phyloP scores from a whole-genome alignment of 805 yeast genomes.

The Metschnikowia cerradonensis region DNA sequence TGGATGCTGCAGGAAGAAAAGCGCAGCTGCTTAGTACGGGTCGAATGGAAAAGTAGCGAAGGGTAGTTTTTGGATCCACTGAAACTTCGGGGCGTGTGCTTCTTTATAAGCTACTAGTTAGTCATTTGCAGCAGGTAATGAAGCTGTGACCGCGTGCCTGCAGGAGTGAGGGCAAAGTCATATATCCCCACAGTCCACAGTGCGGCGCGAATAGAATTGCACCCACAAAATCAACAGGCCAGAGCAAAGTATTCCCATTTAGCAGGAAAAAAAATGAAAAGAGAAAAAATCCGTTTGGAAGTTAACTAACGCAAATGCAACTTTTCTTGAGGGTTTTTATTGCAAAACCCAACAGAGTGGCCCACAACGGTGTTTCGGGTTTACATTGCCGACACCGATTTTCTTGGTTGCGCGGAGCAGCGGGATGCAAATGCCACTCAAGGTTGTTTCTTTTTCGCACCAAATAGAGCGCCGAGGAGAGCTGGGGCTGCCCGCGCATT shows the following conservation, averaged over 20 bases:
- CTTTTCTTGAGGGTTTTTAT: too few species aligned
- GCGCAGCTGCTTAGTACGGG: background rate
- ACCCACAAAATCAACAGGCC: background rate
- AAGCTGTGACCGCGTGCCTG: slow-evolving; percentile 1
- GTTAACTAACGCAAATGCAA: too few species aligned
- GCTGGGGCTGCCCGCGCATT: background rate
- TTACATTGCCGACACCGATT: background rate
- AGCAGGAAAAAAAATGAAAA: background rate
- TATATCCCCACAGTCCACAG: slow-evolving; percentile 5
- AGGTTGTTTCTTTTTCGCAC: slow-evolving; percentile 1
- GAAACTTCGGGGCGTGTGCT: background rate
- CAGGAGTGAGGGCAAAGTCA: slow-evolving; percentile 1
- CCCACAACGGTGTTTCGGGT: background rate
- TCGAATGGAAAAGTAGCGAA: background rate
- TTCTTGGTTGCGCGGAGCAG: slow-evolving; percentile 6
- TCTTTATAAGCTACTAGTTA: background rate
- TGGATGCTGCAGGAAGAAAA: background rate
- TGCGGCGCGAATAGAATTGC: background rate
- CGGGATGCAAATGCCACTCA: slow-evolving; percentile 5
- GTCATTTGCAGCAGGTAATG: slow-evolving; percentile 4
- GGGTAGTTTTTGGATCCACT: too few species aligned
- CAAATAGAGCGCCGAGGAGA: background rate
- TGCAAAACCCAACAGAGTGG: background rate
- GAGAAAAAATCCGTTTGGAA: too few species aligned
- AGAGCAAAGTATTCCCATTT: background rate